Evolutionary conservation across 345 rosid genomes (phyloP).

Genomic region (Eucalyptus cladocalyx): DNA sequence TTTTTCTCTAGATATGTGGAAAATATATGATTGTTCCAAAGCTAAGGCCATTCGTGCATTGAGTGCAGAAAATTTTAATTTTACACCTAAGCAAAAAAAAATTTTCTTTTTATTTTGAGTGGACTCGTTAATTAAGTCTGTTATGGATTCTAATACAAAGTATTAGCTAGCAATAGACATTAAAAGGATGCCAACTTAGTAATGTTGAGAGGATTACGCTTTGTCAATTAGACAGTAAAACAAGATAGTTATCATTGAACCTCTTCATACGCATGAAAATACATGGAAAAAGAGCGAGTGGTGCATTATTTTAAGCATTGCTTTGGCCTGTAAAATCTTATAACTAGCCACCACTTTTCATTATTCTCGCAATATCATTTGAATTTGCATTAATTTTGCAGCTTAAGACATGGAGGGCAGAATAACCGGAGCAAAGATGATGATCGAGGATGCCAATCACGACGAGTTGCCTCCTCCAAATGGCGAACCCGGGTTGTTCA

Average conservation of each 20-base stretch:
- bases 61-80: too few species aligned
- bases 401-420: neutral
- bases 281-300: neutral
- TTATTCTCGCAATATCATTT: neutral
- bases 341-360: neutral
- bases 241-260: neutral
- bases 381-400: neutral
- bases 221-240: neutral
- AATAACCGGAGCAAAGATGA: neutral
- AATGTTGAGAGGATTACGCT: neutral
- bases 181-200: neutral
- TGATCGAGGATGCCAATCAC: neutral
- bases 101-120: too few species aligned
- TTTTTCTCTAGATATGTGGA: too few species aligned
- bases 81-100: too few species aligned
- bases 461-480: slow-evolving; percentile 44
- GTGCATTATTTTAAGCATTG: neutral
- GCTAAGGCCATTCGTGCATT: too few species aligned
- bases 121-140: too few species aligned
- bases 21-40: too few species aligned
- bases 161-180: too few species aligned
- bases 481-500: slow-evolving; percentile 41
- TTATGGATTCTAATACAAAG: too few species aligned
- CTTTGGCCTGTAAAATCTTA: neutral
- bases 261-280: neutral